A percentile compares a stretch with the other conserved stretches of the same genome.
Conservation (phyloP, 371 early-diverging fungal genomes). For the Lichtheimia hyalospora region DNA sequence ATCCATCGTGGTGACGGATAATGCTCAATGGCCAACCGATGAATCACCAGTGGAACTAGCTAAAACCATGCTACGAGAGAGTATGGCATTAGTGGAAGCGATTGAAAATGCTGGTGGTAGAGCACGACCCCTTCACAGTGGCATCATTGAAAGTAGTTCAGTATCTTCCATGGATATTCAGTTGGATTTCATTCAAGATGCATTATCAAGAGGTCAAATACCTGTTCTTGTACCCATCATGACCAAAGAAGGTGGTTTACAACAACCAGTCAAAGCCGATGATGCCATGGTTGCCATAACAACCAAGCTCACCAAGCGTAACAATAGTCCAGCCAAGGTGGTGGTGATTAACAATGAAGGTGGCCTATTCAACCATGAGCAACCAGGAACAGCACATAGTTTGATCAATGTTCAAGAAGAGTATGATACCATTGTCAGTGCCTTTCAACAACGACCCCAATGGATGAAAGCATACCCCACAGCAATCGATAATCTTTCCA, state of each 20-base stretch:
- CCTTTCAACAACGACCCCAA: conserved; percentile 19
- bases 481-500: conserved; percentile 26
- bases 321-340: conserved; percentile 23
- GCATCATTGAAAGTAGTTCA: conserved; percentile 19
- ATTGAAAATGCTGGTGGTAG: conserved; percentile 78
- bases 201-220: conserved; percentile 39
- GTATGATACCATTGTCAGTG: conserved; percentile 30
- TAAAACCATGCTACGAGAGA: conserved; percentile 56
- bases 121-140: conserved; percentile 61
- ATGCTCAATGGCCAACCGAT: conserved; percentile 47
- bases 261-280: conserved; percentile 29
- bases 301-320: conserved; percentile 13
- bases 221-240: conserved; percentile 46
- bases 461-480: conserved; percentile 32
- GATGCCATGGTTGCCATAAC: conserved; percentile 32
- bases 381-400: conserved; percentile 49
- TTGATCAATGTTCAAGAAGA: conserved; percentile 50
- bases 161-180: conserved; percentile 23
- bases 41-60: conserved; percentile 29
- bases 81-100: conserved; percentile 64
- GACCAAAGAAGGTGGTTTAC: conserved; percentile 20
- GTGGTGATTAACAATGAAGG: conserved; percentile 52
- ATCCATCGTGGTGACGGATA: conserved; percentile 70
- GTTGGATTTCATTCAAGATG: conserved; percentile 39
- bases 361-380: conserved; percentile 49